Base-by-base conservation (phyloP, 345 rosid species). In the Boechera divaricarpa region DNA sequence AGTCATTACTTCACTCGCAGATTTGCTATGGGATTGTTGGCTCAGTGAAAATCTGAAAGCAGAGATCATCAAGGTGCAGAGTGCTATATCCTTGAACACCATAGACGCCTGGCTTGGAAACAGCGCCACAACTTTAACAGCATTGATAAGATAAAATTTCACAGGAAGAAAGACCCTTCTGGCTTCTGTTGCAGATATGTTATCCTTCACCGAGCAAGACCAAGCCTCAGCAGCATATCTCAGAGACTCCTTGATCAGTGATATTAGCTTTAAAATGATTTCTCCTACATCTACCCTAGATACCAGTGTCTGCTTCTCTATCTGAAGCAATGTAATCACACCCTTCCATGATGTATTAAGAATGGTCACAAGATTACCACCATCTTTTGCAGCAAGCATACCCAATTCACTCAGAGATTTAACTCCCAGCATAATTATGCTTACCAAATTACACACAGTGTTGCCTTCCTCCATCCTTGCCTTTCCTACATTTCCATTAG, bases 291-390 rank as follows among this genome's bases (percentile, higher is more conserved):
- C 83, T 36, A 88, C 80, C 68, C 77, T 71, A 53, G 76, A 79
- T 16, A 75, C 81, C 59, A 88, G 58, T 49, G 63, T 60, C 51
- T 83, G 87, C 78, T 88, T 92, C 69, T 89, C 87, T 57, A 84
- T 85, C 82, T 85, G 92, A 89, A 92, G 95, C 80, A 92, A 87
- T 32, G 85, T 74, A 69, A 90, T 92, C 75, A 92, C 92, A 73
- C 98, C 98, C 83, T 91, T 95, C 99, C 95, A 92, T 44, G 97
- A 89, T 68, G 87, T 80, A 82, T 92, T 95, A 68, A 95, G 96
- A 82, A 95, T 83, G 78, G 86, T 73, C 69, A 92, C 99, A 67
- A 95, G 89, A 82, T 66, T 86, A 29, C 98, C 99, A 83, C 98
- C 95, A 49, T 78, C 88, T 79, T 79, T 86, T 63, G 97, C 95